A percentile compares a stretch with the other conserved stretches of the same genome.
These are phyloP conservation scores for Sphaerostilbella broomeana DNA, from an alignment of 2,329 filamentous ascomycete genomes.

Conservation along the genomic window DNA sequence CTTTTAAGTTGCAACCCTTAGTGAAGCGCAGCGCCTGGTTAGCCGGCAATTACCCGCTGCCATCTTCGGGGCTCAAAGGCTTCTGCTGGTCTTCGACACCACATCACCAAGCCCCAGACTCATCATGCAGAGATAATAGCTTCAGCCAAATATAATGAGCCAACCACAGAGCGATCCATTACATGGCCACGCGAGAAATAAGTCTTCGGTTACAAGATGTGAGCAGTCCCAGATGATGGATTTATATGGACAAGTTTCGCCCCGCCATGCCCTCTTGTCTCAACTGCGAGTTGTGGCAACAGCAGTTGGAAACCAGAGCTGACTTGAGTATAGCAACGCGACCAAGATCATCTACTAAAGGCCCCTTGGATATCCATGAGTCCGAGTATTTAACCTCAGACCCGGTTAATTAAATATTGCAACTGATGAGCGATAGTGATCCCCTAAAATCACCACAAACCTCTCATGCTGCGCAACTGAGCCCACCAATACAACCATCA, in stretches of 20 bases:
- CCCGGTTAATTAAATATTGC: not conserved
- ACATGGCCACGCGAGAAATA: constrained; percentile 21
- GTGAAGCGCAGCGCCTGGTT: too few species aligned
- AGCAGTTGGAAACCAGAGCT: not conserved
- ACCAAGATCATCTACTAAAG: constrained; percentile 65
- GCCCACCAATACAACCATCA: constrained; percentile 8
- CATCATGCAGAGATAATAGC: not conserved
- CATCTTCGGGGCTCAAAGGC: too few species aligned
- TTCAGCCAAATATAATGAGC: constrained; percentile 7
- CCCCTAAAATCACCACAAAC: constrained; percentile 25
- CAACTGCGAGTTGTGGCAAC: not conserved
- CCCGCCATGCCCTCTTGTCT: not conserved
- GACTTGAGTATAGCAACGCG: constrained; percentile 37
- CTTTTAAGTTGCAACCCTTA: too few species aligned
- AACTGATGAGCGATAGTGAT: constrained; percentile 18
- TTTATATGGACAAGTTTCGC: not conserved
- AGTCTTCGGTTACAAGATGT: constrained; percentile 32
- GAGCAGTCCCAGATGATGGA: constrained; percentile 11
- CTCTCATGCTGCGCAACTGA: constrained; percentile 16
- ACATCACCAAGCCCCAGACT: too few species aligned
- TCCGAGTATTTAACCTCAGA: constrained; percentile 38
- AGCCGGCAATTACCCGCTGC: constrained; percentile 4
- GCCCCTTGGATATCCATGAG: constrained; percentile 71
- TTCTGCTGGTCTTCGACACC: too few species aligned
- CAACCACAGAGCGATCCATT: constrained; percentile 2